Evolutionary conservation across 352 stramenopile genomes (phyloP).

Genomic region (Aphanomyces cochlioides): DNA sequence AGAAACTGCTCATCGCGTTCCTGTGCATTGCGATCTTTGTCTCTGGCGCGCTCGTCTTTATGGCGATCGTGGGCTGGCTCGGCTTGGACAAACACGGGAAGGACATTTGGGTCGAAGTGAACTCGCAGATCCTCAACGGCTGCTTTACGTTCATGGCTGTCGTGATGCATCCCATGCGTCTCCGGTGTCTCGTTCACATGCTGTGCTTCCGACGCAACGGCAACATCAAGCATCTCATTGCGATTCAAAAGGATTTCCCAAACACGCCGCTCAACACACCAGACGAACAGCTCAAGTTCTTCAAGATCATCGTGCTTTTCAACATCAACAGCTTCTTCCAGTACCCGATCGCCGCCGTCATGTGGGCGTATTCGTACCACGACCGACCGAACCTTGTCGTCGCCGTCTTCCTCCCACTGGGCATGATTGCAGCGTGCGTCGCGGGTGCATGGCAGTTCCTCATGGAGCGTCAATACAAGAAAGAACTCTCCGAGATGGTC

Average conservation of each 20-base stretch:
- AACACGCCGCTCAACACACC: slow-evolving; percentile 13
- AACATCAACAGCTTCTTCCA: slow-evolving; percentile 46
- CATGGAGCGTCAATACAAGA: background rate
- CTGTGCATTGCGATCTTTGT: background rate
- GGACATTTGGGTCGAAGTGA: slow-evolving; percentile 43
- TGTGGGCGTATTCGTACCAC: slow-evolving; percentile 41
- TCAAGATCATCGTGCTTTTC: slow-evolving; percentile 40
- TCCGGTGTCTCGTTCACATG: slow-evolving; percentile 34
- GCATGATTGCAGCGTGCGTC: slow-evolving; percentile 37
- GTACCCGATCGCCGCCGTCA: slow-evolving; percentile 43
- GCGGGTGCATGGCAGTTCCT: slow-evolving; percentile 35
- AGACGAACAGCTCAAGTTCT: slow-evolving; percentile 20
- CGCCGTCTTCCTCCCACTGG: slow-evolving; percentile 39
- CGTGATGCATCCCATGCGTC: slow-evolving; percentile 42
- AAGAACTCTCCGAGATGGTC: background rate
- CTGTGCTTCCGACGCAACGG: background rate
- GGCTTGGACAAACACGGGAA: slow-evolving; percentile 33
- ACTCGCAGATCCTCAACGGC: slow-evolving; percentile 46
- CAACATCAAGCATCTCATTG: slow-evolving; percentile 9
- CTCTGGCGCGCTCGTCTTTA: slow-evolving; percentile 18
- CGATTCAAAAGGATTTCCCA: slow-evolving; percentile 33
- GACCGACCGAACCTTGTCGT: slow-evolving; percentile 37
- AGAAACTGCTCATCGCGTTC: slow-evolving; percentile 13
- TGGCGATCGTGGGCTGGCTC: slow-evolving; percentile 20
- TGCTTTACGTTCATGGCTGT: slow-evolving; percentile 44